Evolutionary conservation across 2,329 filamentous ascomycete genomes (phyloP), one percentile per base, ranked within the genome.

Genomic region (Phialophora expanda): DNA sequence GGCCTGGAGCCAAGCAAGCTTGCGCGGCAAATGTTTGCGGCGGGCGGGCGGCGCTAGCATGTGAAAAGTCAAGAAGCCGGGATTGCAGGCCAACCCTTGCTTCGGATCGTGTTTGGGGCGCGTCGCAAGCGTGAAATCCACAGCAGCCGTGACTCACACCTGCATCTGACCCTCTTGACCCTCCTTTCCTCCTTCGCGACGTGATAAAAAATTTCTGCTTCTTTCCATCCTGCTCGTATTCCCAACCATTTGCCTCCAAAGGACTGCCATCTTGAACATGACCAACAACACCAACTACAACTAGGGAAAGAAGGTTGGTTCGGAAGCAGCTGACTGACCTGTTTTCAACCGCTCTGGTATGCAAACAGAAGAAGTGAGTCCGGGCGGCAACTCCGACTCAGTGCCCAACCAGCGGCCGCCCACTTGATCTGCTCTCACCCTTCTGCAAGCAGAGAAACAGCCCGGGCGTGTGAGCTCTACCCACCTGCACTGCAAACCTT

Each of bases 91-190:
- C 38, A 44, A 44, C 38, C 38, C 38, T 44, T 44, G 38, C 38
- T 44, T 41, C 17, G 38, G 48, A 28, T 22, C 48, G n/a, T 51
- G 48, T 51, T 26, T 51, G 48, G 48, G 22, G 48, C 48, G 48
- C 24, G 48, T 28, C 20, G 24, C 20, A 51, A 26, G 48, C 48
- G 48, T 51, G 48, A 26, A 51, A 51, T 26, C 38, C 38, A 44
- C 38, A n/a, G 38, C 17, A 44, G n/a, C 30, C 46, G 46, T 67
- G 66, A 65, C 62, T 67, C 66, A 65, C 56, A 22, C n/a, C 56
- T 62, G 44, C 44, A 58, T 66, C 65, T 41, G 48, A 50, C 64
- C 57, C 30, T 41, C 51, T 30, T 50, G 30, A 12, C 61, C 38
- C 58, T 38, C 51, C 59, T 41, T 41, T 54, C 17, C 14, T 41